These are phyloP conservation scores for Schrenkiella parvula DNA, from an alignment of 345 rosid genomes.

Conservation along the genomic window DNA sequence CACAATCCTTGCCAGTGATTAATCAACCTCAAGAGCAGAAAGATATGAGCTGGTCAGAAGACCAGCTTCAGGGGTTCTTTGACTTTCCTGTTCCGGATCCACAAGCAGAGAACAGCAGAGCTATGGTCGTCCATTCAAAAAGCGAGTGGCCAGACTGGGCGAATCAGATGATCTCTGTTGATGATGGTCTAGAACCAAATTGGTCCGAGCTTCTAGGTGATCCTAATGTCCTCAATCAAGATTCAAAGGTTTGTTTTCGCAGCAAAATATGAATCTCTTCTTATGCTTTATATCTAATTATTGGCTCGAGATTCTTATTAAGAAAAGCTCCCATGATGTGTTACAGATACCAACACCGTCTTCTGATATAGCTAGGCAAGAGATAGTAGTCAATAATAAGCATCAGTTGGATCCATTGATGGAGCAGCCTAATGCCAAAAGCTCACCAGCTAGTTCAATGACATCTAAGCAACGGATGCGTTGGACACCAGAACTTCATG, in stretches of 20 bases:
- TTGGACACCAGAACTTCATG: constrained; percentile 97
- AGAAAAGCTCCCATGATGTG: not conserved
- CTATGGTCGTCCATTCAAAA: constrained; percentile 39
- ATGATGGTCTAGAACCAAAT: constrained; percentile 52
- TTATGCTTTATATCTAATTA: not conserved
- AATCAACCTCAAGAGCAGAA: constrained; percentile 41
- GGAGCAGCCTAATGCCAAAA: constrained; percentile 35
- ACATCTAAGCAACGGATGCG: constrained; percentile 74
- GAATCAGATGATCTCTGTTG: constrained; percentile 56
- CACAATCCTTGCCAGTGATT: constrained; percentile 31
- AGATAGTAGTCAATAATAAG: constrained; percentile 32
- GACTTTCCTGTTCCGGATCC: constrained; percentile 46
- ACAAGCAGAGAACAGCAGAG: constrained; percentile 41
- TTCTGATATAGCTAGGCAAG: constrained; percentile 36
- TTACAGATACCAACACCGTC: constrained; percentile 35
- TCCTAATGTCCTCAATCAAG: constrained; percentile 37
- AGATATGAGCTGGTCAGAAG: constrained; percentile 48
- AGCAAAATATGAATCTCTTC: not conserved
- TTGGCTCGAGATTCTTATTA: not conserved
- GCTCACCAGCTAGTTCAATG: constrained; percentile 33
- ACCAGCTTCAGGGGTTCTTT: constrained; percentile 49
- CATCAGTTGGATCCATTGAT: constrained; percentile 34
- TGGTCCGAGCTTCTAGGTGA: constrained; percentile 70
- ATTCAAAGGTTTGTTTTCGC: constrained; percentile 48
- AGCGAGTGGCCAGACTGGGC: constrained; percentile 69